phyloP scores from a whole-genome alignment of 2,329 filamentous ascomycete species.

The Cryphonectria radicalis region DNA sequence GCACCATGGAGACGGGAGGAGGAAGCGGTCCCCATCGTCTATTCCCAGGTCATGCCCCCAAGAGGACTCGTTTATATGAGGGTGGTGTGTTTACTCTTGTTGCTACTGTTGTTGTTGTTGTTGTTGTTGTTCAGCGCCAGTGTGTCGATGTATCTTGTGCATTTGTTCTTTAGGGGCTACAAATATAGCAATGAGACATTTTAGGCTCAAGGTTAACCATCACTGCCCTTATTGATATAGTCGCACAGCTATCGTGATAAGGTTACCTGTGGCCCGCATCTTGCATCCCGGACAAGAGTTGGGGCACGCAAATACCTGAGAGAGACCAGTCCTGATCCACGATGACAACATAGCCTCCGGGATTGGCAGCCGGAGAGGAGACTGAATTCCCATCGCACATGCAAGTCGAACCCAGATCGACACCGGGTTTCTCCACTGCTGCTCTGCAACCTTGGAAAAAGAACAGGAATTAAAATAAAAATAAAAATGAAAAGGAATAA shows the following conservation, averaged over 20 bases:
- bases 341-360: constrained; percentile 16
- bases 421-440: constrained; percentile 6
- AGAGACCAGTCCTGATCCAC: neutral
- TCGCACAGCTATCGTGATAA: neutral
- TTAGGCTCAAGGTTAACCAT: neutral
- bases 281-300: neutral
- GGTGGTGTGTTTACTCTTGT: constrained; percentile 1
- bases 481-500: neutral
- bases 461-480: neutral
- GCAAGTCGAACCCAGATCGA: constrained; percentile 3
- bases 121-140: neutral
- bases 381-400: neutral
- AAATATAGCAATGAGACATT: neutral
- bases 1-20: neutral
- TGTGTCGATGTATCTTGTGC: neutral
- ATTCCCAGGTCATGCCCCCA: neutral
- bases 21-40: neutral
- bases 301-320: neutral
- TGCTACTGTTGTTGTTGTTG: neutral
- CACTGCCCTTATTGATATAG: neutral
- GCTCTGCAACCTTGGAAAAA: neutral
- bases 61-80: neutral
- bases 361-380: constrained; percentile 5
- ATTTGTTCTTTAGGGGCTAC: neutral
- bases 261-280: neutral